A percentile compares a stretch with the other conserved stretches of the same genome.
Conservation (phyloP, 148 eudicot species). For the Oxyria digyna region DNA sequence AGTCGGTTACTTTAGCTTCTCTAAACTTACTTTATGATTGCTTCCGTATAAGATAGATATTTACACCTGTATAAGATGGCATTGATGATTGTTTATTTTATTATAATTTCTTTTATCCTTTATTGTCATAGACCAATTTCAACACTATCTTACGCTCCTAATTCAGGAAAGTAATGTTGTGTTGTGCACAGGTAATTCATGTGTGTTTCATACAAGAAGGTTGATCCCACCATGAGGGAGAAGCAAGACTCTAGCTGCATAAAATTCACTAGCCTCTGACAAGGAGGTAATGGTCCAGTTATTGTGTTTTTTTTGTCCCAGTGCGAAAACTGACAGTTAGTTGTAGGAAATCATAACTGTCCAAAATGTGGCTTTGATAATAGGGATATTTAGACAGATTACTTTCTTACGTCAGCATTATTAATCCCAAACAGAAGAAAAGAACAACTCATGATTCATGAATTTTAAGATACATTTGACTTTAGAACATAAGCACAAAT, state of each 20-base stretch:
- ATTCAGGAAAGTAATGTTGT: too few relatives aligned
- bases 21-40: too few relatives aligned
- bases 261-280: conserved; percentile 34
- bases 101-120: too few relatives aligned
- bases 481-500: neutral
- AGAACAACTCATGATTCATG: neutral
- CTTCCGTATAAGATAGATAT: too few relatives aligned
- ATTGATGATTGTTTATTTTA: too few relatives aligned
- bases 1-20: too few relatives aligned
- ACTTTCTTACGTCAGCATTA: neutral
- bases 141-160: too few relatives aligned
- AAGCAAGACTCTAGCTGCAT: conserved; percentile 28
- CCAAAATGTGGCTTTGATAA: neutral
- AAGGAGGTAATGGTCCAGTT: conserved; percentile 41
- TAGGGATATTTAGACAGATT: neutral
- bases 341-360: neutral
- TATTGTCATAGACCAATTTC: too few relatives aligned
- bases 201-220: conserved; percentile 53
- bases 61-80: too few relatives aligned
- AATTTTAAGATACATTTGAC: neutral
- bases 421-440: neutral
- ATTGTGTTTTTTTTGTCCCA: neutral
- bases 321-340: neutral
- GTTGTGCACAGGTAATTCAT: too few relatives aligned
- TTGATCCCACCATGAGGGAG: conserved; percentile 41